Base-by-base conservation (phyloP, 176 grass and related monocot species). In the Musa acuminata region DNA sequence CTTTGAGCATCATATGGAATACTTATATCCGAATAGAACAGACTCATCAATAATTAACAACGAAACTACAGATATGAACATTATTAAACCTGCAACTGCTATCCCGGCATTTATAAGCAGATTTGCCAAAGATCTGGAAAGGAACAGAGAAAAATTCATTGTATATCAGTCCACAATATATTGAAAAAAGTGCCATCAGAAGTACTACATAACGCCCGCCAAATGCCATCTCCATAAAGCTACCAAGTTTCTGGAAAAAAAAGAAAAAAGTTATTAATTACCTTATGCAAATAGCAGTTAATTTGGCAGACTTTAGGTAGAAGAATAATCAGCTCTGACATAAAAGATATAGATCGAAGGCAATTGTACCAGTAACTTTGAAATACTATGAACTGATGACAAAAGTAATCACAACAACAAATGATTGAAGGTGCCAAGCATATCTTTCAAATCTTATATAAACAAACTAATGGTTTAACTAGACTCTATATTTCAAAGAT, bases 191-290 rank as follows among this genome's bases (percentile, higher is more conserved):
- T 72, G 96, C 86, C 96, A 99, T 99, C 84, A 99, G 75, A 87
- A 99, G 88, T 80, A 99, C 85, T 78, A 99, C 84, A 86, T 99
- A 99, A 69, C 96, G 88, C 67, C 96, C 96, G 52, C 96, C 96
- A 86, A 99, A 99, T 79, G 96, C 96, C 88, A 99, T 89, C 76
- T 99, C 96, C 96, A 81, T 91, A 87, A 99, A 99, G 81, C 96
- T 99, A 29, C 79, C 83, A 16, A 99, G 96, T 78, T 99, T 99
- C 96, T 99, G 90, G 76, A 83, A 78, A 64, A 67, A 48, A 43
- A 6, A 43, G 35, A 43, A 43, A 43, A 43, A 43, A 43, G 3
- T 0, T 6, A 43, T 43, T 43, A 43, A 43, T 43, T 43, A 43
- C 35, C 35, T 43, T 43, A 43, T 43, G 35, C 35, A 43, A 43